Evolutionary conservation across 164 flowering plant species (phyloP).

Genomic region (Malania oleifera): DNA sequence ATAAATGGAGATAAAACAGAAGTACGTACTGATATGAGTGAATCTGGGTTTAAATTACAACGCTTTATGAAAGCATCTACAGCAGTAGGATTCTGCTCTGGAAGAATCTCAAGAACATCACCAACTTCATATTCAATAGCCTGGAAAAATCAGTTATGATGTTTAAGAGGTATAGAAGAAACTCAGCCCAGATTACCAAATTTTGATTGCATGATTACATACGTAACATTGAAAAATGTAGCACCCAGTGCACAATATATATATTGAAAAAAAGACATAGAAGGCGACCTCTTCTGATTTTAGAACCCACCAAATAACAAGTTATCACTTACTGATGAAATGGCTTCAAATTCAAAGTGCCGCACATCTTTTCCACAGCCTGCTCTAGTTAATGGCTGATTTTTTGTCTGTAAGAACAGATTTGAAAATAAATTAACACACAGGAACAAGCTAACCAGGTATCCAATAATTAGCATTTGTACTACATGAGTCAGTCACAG

Average conservation of each 20-base stretch:
- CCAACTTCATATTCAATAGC: constrained; percentile 69
- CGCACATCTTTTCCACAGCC: constrained; percentile 72
- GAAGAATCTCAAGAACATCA: constrained; percentile 85
- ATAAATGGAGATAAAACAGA: too few species aligned
- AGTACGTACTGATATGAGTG: too few species aligned
- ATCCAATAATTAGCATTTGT: too few species aligned
- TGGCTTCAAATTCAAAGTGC: constrained; percentile 80
- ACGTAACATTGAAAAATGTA: background rate
- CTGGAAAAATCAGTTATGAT: constrained; percentile 30
- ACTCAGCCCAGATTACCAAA: constrained; percentile 2
- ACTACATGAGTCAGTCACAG: too few species aligned
- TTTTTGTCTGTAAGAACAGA: constrained; percentile 41
- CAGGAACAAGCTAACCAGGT: too few species aligned
- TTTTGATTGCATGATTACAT: background rate
- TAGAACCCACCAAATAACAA: constrained; percentile 4
- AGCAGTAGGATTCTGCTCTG: constrained; percentile 61
- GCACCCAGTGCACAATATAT: background rate
- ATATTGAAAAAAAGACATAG: background rate
- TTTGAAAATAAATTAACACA: too few species aligned
- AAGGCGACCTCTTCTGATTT: background rate
- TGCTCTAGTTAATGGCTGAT: constrained; percentile 42
- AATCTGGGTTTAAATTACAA: constrained; percentile 75
- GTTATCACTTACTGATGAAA: constrained; percentile 59
- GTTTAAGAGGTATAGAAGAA: background rate
- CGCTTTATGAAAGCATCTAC: constrained; percentile 74